Conservation (phyloP, 805 yeast species). For the Wickerhamomyces hampshirensis region DNA sequence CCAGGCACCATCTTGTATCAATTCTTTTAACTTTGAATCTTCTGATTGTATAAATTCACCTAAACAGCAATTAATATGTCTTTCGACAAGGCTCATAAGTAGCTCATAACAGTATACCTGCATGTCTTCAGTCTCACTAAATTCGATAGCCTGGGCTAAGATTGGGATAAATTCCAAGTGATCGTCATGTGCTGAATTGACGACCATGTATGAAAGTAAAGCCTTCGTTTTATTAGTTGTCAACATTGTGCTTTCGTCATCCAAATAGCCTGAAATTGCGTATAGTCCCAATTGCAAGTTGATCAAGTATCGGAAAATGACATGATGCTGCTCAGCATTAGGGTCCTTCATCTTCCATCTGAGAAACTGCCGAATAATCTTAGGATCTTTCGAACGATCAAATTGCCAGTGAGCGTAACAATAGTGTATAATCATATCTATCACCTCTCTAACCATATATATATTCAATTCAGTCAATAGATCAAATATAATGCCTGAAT, state of each 20-base stretch:
- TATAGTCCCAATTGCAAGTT: conserved; percentile 30
- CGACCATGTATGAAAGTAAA: conserved; percentile 17
- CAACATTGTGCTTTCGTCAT: conserved; percentile 10
- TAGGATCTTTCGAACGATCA: conserved; percentile 13
- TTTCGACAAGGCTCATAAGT: conserved; percentile 20
- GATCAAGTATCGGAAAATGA: conserved; percentile 30
- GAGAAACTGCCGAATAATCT: conserved; percentile 22
- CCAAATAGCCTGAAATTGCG: conserved; percentile 18
- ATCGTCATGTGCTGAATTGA: conserved; percentile 27
- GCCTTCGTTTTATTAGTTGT: conserved; percentile 17
- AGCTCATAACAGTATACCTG: conserved; percentile 25
- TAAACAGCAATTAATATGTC: conserved; percentile 34
- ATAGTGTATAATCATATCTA: conserved; percentile 40
- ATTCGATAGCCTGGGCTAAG: conserved; percentile 31
- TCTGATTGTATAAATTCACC: conserved; percentile 25
- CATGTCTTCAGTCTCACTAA: conserved; percentile 14
- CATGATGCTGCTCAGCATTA: conserved; percentile 25
- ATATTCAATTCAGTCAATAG: conserved; percentile 22
- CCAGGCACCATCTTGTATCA: conserved; percentile 34
- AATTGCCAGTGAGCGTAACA: conserved; percentile 43
- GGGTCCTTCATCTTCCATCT: conserved; percentile 33
- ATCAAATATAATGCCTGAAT: conserved; percentile 32
- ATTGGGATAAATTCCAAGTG: conserved; percentile 30
- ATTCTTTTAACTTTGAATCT: conserved; percentile 24
- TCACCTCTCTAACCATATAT: conserved; percentile 26